These are phyloP conservation scores for Xerocomellus dryophilus DNA, from an alignment of 768 basidiomycete species.

Conservation along the genomic window DNA sequence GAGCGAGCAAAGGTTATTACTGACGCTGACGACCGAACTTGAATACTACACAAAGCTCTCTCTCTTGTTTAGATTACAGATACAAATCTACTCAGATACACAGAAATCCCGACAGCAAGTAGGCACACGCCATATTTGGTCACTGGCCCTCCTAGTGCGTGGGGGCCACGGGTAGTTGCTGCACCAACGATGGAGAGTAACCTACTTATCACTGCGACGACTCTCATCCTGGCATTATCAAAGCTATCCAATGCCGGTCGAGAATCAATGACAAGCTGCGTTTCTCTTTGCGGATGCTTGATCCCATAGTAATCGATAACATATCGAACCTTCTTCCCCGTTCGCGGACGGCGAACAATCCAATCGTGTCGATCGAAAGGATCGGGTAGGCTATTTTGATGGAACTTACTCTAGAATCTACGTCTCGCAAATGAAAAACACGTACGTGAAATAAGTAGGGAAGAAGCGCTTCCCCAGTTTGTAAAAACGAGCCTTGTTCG, in stretches of 20 bases:
- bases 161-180: background rate
- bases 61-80: background rate
- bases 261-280: conserved; percentile 2
- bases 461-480: background rate
- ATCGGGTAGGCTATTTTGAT: conserved; percentile 4
- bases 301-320: conserved; percentile 16
- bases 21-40: background rate
- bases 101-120: background rate
- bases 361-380: conserved; percentile 16
- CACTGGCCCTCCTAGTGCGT: background rate
- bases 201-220: background rate
- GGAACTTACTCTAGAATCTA: background rate
- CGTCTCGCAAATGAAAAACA: background rate
- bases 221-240: conserved; percentile 11
- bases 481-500: conserved; percentile 12
- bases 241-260: conserved; percentile 7
- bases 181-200: background rate
- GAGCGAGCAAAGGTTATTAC: too few relatives aligned
- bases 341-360: conserved; percentile 9
- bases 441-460: conserved; percentile 10
- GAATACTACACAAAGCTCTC: background rate
- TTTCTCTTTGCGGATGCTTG: conserved; percentile 4
- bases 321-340: conserved; percentile 1
- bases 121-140: background rate
- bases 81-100: background rate